phyloP scores from a whole-genome alignment of 1,139 yeast species.

The Saccharomyces uvarum region DNA sequence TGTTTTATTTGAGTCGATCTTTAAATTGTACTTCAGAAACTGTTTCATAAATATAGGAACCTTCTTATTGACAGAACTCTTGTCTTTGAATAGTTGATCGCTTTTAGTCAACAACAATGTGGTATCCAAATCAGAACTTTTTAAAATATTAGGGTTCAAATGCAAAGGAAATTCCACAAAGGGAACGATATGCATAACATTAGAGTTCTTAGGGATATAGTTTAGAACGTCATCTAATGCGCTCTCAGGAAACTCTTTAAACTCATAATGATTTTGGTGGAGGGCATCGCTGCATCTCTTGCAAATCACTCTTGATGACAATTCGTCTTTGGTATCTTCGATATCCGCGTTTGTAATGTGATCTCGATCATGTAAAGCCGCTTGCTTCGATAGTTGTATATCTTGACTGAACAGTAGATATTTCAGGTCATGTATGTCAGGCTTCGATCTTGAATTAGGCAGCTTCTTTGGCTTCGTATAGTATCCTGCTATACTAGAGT shows the following conservation, averaged over 20 bases:
- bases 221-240: constrained; percentile 36
- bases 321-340: neutral
- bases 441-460: constrained; percentile 1
- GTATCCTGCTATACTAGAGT: constrained; percentile 38
- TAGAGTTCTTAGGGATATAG: constrained; percentile 42
- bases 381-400: constrained; percentile 20
- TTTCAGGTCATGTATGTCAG: constrained; percentile 22
- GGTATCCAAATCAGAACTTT: constrained; percentile 10
- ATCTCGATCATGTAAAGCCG: neutral
- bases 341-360: neutral
- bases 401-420: constrained; percentile 29
- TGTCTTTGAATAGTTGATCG: constrained; percentile 22
- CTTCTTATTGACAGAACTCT: constrained; percentile 15
- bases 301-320: constrained; percentile 33
- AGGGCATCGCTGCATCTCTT: constrained; percentile 49
- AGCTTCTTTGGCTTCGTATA: constrained; percentile 29
- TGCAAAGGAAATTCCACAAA: constrained; percentile 67
- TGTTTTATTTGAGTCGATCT: constrained; percentile 41
- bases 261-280: constrained; percentile 36
- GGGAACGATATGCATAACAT: constrained; percentile 53
- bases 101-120: constrained; percentile 25
- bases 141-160: constrained; percentile 37
- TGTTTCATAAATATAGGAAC: constrained; percentile 19
- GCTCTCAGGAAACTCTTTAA: constrained; percentile 35
- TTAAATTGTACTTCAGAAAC: constrained; percentile 34